These are phyloP conservation scores for Pythium utonaiense DNA, from an alignment of 352 stramenopile species.

Conservation along the genomic window DNA sequence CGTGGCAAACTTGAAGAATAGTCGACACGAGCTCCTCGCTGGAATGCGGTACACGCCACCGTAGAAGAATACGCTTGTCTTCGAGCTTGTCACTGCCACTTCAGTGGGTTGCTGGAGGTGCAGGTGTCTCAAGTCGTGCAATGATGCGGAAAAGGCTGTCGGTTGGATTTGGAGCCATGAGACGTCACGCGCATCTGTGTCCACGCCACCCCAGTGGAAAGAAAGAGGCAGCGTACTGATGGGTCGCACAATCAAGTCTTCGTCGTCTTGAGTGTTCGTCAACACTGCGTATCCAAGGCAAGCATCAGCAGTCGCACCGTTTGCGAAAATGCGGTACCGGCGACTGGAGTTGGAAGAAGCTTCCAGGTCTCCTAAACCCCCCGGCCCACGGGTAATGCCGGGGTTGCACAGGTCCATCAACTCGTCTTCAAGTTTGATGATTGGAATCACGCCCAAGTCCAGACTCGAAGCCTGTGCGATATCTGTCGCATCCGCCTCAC, in stretches of 20 bases:
- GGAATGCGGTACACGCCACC: slow-evolving; percentile 43
- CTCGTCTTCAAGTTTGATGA: slow-evolving; percentile 74
- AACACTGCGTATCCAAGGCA: slow-evolving; percentile 20
- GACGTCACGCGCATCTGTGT: not conserved
- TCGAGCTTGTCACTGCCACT: slow-evolving; percentile 5
- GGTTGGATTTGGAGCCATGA: slow-evolving; percentile 24
- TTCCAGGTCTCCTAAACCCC: slow-evolving; percentile 29
- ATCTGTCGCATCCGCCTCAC: not conserved
- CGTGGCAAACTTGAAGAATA: slow-evolving; percentile 70
- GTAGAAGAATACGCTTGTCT: slow-evolving; percentile 36
- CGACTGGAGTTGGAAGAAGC: slow-evolving; percentile 20
- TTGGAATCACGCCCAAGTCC: slow-evolving; percentile 59
- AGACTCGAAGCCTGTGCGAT: slow-evolving; percentile 10
- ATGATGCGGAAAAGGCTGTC: slow-evolving; percentile 14
- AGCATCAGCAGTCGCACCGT: slow-evolving; percentile 10
- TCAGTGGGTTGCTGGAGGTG: slow-evolving; percentile 3
- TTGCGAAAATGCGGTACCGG: slow-evolving; percentile 58
- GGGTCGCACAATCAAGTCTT: slow-evolving; percentile 51
- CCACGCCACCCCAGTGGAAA: slow-evolving; percentile 45
- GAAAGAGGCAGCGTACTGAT: slow-evolving; percentile 67
- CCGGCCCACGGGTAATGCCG: not conserved
- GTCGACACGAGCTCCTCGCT: slow-evolving; percentile 39
- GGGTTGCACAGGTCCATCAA: slow-evolving; percentile 8
- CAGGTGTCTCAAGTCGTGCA: slow-evolving; percentile 10
- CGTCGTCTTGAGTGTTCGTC: slow-evolving; percentile 52